phyloP scores from a whole-genome alignment of 495 filamentous ascomycete species.

The Hyphodiscus hymeniophilus region DNA sequence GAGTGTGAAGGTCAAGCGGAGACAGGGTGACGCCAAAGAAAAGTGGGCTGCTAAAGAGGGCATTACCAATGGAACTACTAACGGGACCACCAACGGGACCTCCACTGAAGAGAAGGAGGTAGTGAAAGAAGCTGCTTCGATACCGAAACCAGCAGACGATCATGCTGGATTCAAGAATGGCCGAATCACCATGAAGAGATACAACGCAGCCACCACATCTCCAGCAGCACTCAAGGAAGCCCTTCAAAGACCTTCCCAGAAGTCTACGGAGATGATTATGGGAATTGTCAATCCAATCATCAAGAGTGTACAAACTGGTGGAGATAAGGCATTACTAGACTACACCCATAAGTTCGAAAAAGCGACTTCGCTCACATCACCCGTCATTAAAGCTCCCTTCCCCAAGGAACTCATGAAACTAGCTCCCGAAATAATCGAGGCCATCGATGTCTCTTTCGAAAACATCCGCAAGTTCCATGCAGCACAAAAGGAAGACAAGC shows the following conservation, averaged over 20 bases:
- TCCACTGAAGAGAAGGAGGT: slow-evolving; percentile 25
- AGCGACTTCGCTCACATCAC: slow-evolving; percentile 79
- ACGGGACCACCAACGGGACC: not conserved
- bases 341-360: slow-evolving; percentile 98
- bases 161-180: slow-evolving; percentile 46
- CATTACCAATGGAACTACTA: slow-evolving; percentile 34
- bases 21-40: slow-evolving; percentile 88
- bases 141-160: slow-evolving; percentile 27
- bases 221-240: slow-evolving; percentile 54
- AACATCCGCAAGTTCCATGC: slow-evolving; percentile 93
- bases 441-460: slow-evolving; percentile 87
- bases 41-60: slow-evolving; percentile 79
- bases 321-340: slow-evolving; percentile 78
- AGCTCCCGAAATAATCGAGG: slow-evolving; percentile 68
- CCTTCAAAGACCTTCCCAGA: slow-evolving; percentile 83
- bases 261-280: slow-evolving; percentile 83
- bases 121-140: slow-evolving; percentile 31
- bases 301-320: slow-evolving; percentile 66
- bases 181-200: slow-evolving; percentile 75
- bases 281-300: slow-evolving; percentile 86
- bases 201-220: slow-evolving; percentile 55
- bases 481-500: slow-evolving; percentile 73
- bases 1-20: slow-evolving; percentile 83
- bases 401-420: slow-evolving; percentile 77
- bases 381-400: slow-evolving; percentile 84